Evolutionary conservation across 2,329 filamentous ascomycete genomes (phyloP).

Genomic region (Epichloe sibirici): DNA sequence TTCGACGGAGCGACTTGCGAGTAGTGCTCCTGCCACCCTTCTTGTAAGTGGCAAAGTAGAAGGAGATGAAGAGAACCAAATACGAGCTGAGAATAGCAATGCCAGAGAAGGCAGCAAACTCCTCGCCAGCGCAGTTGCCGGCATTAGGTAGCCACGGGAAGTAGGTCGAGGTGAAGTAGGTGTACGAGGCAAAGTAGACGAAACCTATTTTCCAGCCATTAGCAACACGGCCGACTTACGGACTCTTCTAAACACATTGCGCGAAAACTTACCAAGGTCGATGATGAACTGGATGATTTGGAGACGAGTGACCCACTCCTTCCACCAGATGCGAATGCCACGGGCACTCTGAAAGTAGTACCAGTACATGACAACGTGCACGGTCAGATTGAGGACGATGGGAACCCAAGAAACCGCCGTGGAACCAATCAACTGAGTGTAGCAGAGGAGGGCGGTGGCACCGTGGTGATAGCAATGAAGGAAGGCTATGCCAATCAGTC

Average conservation of each 20-base stretch:
- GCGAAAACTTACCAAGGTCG: constrained; percentile 62
- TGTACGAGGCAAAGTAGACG: constrained; percentile 98
- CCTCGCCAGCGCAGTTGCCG: constrained; percentile 85
- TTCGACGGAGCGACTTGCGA: constrained; percentile 61
- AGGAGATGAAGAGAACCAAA: constrained; percentile 95
- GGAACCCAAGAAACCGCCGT: constrained; percentile 92
- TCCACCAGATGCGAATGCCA: constrained; percentile 96
- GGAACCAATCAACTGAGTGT: constrained; percentile 86
- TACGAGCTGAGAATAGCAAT: constrained; percentile 90
- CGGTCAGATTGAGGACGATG: constrained; percentile 82
- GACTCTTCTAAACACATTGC: background rate
- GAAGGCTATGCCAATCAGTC: constrained; percentile 52
- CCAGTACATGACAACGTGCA: constrained; percentile 99
- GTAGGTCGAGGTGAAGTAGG: constrained; percentile 91
- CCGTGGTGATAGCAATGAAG: constrained; percentile 99
- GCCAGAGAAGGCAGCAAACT: constrained; percentile 88
- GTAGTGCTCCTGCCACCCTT: constrained; percentile 73
- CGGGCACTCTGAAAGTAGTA: constrained; percentile 99
- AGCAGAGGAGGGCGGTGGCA: constrained; percentile 92
- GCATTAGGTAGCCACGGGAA: constrained; percentile 72
- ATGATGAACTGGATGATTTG: constrained; percentile 97
- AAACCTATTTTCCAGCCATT: constrained; percentile 48
- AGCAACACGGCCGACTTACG: background rate
- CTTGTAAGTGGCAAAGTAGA: constrained; percentile 96
- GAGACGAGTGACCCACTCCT: constrained; percentile 97